These are phyloP conservation scores for Hypoxylon intermedium DNA, from an alignment of 495 filamentous ascomycete genomes.

Conservation along the genomic window DNA sequence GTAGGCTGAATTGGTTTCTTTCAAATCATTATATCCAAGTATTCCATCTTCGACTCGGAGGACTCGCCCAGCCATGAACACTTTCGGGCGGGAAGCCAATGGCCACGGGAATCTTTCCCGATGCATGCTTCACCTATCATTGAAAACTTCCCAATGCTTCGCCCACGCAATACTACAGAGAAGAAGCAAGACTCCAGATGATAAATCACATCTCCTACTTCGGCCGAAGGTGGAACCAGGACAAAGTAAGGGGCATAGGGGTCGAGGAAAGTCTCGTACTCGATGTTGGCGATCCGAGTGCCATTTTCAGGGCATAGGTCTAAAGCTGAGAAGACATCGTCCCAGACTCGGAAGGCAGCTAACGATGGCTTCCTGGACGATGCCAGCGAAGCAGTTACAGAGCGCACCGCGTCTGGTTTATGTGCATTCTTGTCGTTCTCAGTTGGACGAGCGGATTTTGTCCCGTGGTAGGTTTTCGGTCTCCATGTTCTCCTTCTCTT, in stretches of 20 bases:
- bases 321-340: neutral
- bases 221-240: neutral
- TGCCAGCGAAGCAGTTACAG: too few species aligned
- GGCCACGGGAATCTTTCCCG: neutral
- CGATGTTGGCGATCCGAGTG: neutral
- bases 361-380: neutral
- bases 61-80: neutral
- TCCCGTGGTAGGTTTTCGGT: too few species aligned
- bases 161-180: slow-evolving; percentile 2
- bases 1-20: too few species aligned
- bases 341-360: slow-evolving; percentile 6
- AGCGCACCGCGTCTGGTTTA: too few species aligned
- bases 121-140: slow-evolving; percentile 19
- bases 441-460: too few species aligned
- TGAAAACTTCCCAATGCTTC: neutral
- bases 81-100: slow-evolving; percentile 11
- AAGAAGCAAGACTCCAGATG: slow-evolving; percentile 9
- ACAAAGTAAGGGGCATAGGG: neutral
- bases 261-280: neutral
- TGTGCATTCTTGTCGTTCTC: too few species aligned
- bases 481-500: neutral
- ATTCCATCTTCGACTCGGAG: neutral
- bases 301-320: slow-evolving; percentile 5
- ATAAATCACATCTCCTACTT: slow-evolving; percentile 5
- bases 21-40: neutral